phyloP scores from a whole-genome alignment of 257 asterid genomes.

The Salvia miltiorrhiza region DNA sequence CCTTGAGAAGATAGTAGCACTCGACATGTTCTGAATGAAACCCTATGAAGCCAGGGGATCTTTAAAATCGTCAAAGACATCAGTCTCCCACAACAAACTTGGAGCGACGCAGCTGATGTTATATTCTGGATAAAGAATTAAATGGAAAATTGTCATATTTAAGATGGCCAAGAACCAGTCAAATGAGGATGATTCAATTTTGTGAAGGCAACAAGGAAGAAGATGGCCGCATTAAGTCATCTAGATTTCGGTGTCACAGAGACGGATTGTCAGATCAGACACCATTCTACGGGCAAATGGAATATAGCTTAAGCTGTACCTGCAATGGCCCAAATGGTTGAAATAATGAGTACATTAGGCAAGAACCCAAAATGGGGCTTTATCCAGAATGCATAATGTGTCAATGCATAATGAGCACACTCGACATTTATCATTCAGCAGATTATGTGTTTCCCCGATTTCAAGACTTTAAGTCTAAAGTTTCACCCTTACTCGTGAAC shows the following conservation, averaged over 20 bases:
- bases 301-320: conserved; percentile 96
- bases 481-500: too few relatives aligned
- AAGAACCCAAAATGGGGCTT: background rate
- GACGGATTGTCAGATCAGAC: conserved; percentile 71
- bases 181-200: conserved; percentile 7
- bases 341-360: background rate
- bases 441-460: background rate
- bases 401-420: background rate
- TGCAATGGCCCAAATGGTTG: conserved; percentile 37
- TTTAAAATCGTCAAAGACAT: background rate
- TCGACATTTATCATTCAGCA: too few relatives aligned
- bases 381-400: background rate
- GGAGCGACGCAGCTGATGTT: background rate
- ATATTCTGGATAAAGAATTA: conserved; percentile 18
- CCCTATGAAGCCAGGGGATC: background rate
- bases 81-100: background rate
- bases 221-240: conserved; percentile 8
- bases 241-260: conserved; percentile 93
- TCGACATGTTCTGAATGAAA: background rate
- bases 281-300: conserved; percentile 93
- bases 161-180: conserved; percentile 8
- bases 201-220: conserved; percentile 10
- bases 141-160: conserved; percentile 16
- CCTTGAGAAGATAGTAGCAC: background rate
- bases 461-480: background rate